Evolutionary conservation across 1,284 basidiomycete species (phyloP).

Genomic region (Trametes polyzona): DNA sequence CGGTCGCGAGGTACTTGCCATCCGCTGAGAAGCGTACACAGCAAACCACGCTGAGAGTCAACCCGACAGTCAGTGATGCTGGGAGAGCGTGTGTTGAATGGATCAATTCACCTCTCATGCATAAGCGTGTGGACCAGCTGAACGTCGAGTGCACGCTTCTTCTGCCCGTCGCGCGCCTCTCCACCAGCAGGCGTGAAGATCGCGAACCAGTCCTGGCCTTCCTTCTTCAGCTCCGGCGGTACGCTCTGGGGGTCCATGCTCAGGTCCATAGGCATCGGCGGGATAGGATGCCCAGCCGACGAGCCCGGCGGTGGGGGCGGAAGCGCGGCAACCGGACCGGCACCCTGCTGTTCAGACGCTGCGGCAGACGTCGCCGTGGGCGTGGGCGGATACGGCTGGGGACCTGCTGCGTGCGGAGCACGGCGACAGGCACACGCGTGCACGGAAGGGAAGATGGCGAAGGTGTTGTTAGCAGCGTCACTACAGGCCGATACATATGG

Average conservation of each 20-base stretch:
- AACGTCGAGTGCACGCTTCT: constrained; percentile 85
- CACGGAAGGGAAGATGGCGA: neutral
- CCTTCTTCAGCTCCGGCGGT: constrained; percentile 67
- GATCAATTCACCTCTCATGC: constrained; percentile 82
- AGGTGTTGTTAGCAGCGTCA: neutral
- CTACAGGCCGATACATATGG: neutral
- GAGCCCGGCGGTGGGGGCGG: constrained; percentile 22
- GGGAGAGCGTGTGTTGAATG: too few species aligned
- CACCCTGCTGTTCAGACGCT: constrained; percentile 1
- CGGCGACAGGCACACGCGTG: neutral
- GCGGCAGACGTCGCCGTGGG: constrained; percentile 11
- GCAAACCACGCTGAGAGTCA: constrained; percentile 78
- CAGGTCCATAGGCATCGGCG: constrained; percentile 28
- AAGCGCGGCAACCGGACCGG: constrained; percentile 12
- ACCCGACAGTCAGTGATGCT: too few species aligned
- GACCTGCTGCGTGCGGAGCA: constrained; percentile 5
- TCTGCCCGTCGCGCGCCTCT: constrained; percentile 22
- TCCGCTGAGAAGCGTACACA: constrained; percentile 91
- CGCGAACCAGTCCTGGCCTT: constrained; percentile 94
- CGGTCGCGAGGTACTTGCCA: constrained; percentile 87
- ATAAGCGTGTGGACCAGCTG: constrained; percentile 86
- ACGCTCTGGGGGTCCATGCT: constrained; percentile 48
- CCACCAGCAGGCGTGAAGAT: constrained; percentile 81
- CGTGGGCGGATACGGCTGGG: constrained; percentile 24
- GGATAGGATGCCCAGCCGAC: constrained; percentile 9